phyloP scores from a whole-genome alignment of 495 filamentous ascomycete species.

The Amorphotheca resinae region DNA sequence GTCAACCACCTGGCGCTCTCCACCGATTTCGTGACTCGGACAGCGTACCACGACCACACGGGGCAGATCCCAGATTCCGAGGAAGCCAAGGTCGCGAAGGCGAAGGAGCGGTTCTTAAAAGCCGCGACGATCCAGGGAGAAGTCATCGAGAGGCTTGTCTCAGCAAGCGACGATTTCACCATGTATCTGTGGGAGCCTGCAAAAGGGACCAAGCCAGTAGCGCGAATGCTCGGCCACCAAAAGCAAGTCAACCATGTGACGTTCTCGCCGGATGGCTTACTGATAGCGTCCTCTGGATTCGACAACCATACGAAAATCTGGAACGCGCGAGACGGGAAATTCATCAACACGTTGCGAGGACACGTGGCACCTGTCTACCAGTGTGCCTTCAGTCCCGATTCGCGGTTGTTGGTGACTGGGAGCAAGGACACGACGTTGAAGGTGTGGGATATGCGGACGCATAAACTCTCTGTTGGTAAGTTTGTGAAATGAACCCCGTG shows the following conservation, averaged over 20 bases:
- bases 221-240: conserved; percentile 83
- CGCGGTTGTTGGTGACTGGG: conserved; percentile 66
- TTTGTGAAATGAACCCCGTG: conserved; percentile 2
- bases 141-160: conserved; percentile 75
- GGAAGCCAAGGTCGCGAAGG: conserved; percentile 61
- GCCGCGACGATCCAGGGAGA: conserved; percentile 70
- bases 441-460: conserved; percentile 78
- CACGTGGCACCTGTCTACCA: conserved; percentile 93
- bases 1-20: conserved; percentile 94
- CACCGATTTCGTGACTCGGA: conserved; percentile 82
- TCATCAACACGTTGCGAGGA: conserved; percentile 74
- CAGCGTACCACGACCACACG: conserved; percentile 78
- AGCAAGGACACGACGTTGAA: conserved; percentile 93
- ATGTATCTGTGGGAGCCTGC: conserved; percentile 93
- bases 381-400: conserved; percentile 82
- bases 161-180: conserved; percentile 89
- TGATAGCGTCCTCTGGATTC: conserved; percentile 80
- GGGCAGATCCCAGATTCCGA: conserved; percentile 52
- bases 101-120: conserved; percentile 74
- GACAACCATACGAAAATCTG: conserved; percentile 91
- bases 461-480: conserved; percentile 51
- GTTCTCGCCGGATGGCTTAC: conserved; percentile 77
- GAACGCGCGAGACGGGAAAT: conserved; percentile 63
- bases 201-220: conserved; percentile 65
- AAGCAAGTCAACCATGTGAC: conserved; percentile 93